Percentiles rank a stretch among this genome's conserved stretches.
phyloP scores from a whole-genome alignment of 306 rosid genomes.

The Luffa aegyptiaca region DNA sequence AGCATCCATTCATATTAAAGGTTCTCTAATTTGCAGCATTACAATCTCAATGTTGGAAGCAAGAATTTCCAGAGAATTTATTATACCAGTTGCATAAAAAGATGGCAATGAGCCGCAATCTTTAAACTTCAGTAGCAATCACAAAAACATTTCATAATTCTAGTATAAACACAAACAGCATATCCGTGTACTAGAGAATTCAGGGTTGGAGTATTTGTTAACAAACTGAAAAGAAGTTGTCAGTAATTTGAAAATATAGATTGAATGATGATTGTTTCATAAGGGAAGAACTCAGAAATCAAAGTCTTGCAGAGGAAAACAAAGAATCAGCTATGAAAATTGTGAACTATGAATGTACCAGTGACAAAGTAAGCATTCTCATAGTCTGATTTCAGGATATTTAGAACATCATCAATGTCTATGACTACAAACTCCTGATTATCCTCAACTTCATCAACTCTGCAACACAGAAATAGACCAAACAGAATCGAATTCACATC shows the following conservation, averaged over 20 bases:
- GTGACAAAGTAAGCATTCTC: slow-evolving; percentile 70
- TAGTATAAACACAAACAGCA: background rate
- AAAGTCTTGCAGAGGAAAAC: background rate
- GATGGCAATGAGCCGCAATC: background rate
- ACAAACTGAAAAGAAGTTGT: background rate
- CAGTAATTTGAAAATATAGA: background rate
- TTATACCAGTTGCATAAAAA: background rate
- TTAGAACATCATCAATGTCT: slow-evolving; percentile 54
- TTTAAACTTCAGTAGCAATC: background rate
- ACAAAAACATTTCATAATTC: background rate
- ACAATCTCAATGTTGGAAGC: background rate
- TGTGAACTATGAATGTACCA: slow-evolving; percentile 21
- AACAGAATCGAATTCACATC: background rate
- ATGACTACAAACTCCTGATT: slow-evolving; percentile 32
- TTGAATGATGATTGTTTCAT: background rate
- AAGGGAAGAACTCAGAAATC: background rate
- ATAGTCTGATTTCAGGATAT: slow-evolving; percentile 39
- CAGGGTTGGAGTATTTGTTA: background rate
- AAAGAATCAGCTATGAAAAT: background rate
- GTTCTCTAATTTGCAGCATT: background rate
- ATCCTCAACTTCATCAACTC: slow-evolving; percentile 14
- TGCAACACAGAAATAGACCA: slow-evolving; percentile 3
- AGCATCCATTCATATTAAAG: background rate
- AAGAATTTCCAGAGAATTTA: background rate
- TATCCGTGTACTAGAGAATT: background rate